A percentile compares a stretch with the other conserved stretches of the same genome.
Evolutionary conservation across 305 asterid species (phyloP).

Genomic region (Solanum hybrid): DNA sequence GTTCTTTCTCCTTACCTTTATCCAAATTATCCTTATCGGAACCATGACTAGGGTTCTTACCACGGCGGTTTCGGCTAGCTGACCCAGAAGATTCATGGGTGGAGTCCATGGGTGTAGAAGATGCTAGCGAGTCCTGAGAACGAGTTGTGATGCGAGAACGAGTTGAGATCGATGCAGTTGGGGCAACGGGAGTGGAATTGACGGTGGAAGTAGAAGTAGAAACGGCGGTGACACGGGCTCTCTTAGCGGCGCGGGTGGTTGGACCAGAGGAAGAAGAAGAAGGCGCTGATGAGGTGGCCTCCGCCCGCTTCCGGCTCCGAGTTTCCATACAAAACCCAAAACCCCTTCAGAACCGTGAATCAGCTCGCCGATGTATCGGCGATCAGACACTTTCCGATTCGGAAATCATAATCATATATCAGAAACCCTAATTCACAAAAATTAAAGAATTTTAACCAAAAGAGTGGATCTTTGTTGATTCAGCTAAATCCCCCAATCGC

Average conservation of each 20-base stretch:
- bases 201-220: constrained; percentile 10
- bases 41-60: constrained; percentile 48
- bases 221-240: constrained; percentile 49
- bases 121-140: constrained; percentile 22
- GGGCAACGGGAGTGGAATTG: constrained; percentile 8
- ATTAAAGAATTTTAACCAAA: background rate
- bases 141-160: constrained; percentile 62
- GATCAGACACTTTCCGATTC: constrained; percentile 50
- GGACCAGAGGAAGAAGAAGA: constrained; percentile 51
- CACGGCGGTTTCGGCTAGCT: constrained; percentile 70
- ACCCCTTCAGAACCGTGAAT: constrained; percentile 42
- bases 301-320: constrained; percentile 99
- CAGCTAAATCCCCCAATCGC: constrained; percentile 14
- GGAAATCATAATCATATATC: constrained; percentile 32
- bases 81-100: constrained; percentile 71
- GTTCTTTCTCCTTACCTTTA: constrained; percentile 92
- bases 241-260: constrained; percentile 72
- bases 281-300: constrained; percentile 97
- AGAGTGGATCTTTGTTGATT: constrained; percentile 29
- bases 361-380: constrained; percentile 96
- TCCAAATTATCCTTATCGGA: constrained; percentile 54
- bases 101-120: constrained; percentile 62
- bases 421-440: constrained; percentile 34
- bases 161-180: constrained; percentile 39
- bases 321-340: constrained; percentile 99